Evolutionary conservation across 257 asterid genomes (phyloP), one percentile per base, ranked within the genome.

Genomic region (Voacanga thouarsii): DNA sequence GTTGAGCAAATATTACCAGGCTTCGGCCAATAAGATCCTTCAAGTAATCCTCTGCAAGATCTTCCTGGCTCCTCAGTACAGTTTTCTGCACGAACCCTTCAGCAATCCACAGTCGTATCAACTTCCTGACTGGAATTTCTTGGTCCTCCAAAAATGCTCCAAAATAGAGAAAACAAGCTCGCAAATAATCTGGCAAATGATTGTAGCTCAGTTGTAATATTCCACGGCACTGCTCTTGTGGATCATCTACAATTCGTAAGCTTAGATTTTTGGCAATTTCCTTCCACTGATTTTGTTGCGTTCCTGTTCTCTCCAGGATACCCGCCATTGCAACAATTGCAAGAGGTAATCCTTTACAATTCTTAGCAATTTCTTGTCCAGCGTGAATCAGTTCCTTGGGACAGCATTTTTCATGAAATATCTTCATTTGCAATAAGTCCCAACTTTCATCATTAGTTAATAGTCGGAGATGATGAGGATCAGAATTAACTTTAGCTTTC

Each of bases 101-200:
- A 24, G 68, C 68, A 7, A 63, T 12, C 68, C 68, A 63, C 26
- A 63, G 26, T 3, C 41, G 39, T 63, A 63, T 12, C 37, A 63
- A 23, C 68, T 63, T 63, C 16, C 8, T 26, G 39, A 24, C 68
- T 21, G 68, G 74, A 53, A 77, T 70, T n/a, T 68, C 70, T 26
- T 57, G 19, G 44, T 68, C 30, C 66, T 10, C 66, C 4, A 47
- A 37, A 68, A 50, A 68, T 39, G 33, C 56, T 41, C 75, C 80
- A 41, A 77, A 68, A 18, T 77, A 77, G 28, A 77, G 75, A 41
- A 77, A 77, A 37, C 71, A 64, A 0, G 44, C 43, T 37, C 28
- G n/a, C 15, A 64, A 37, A 18, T 26, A 14, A 64, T 64, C 37
- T 7, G 71, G 71, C 18, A 64, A 64, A 30, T 64, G 14, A 1